Evolutionary conservation across 2,329 filamentous ascomycete species (phyloP), one percentile per base, ranked within the genome.

Genomic region (Aschersonia sp.): DNA sequence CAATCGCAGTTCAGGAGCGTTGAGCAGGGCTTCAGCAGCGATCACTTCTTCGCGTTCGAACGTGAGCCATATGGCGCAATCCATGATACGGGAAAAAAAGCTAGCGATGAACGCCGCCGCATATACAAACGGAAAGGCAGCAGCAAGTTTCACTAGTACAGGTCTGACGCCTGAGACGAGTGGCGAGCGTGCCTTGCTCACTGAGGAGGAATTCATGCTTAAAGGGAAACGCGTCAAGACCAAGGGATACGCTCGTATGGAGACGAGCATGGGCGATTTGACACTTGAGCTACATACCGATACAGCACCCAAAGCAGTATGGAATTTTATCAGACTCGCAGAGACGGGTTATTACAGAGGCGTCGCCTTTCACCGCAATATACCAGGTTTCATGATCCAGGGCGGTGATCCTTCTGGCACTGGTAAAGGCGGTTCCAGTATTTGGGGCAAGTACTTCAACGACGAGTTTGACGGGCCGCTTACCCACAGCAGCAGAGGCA

Each of bases 321-420:
- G 90, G 87, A 98, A 98, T 63, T 98, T 98, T 59, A 78, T 94
- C 46, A 81, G 85, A 48, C 70, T 98, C 5, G 79, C 88, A 1
- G 85, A 95, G 59, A 86, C 84, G 54, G 90, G 90, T 1, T 96
- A 95, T 65, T 98, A 97, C 68, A 80, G 79, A 46, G 78, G 78
- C 53, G 82, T 95, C 2, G 65, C 75, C 10, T 98, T 98, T 61
- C 92, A 98, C 64, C 81, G 92, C 52, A 96, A 94, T 62, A 96
- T 98, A 57, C 82, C 82, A 49, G 87, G 85, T 56, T 98, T 98
- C 62, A 98, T 98, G 92, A 86, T 98, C 40, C 92, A 98, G 63
- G 90, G 90, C 42, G 92, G 92, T 39, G 92, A 98, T 60, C 92
- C 92, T 0, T 87, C 87, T 0, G 90, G 90, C 1, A 95, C 88